Evolutionary conservation across 495 filamentous ascomycete species (phyloP).

Genomic region (Bacidia gigantensis): DNA sequence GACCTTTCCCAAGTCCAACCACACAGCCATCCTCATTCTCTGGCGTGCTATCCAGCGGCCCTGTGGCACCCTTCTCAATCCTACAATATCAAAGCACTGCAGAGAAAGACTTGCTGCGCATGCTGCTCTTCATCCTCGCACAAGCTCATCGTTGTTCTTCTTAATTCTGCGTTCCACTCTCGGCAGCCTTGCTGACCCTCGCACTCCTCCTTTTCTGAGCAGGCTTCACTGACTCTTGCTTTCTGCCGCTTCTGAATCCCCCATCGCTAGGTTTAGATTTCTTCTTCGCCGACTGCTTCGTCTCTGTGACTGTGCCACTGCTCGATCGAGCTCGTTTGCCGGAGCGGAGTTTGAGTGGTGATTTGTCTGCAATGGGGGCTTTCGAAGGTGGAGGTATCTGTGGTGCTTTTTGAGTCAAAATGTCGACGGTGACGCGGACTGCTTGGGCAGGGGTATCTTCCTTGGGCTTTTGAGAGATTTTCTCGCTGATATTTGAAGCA

Average conservation of each 20-base stretch:
- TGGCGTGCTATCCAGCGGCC: no score
- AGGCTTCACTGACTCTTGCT: not conserved
- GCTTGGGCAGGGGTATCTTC: no score
- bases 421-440: not conserved
- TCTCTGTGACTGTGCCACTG: not conserved
- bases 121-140: no score
- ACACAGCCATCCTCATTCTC: no score
- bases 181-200: not conserved
- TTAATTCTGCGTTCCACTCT: not conserved
- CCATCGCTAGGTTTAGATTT: not conserved
- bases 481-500: no score
- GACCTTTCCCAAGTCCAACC: no score
- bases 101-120: no score
- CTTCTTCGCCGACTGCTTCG: not conserved
- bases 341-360: not conserved
- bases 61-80: no score
- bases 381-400: not conserved
- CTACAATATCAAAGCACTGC: no score
- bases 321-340: not conserved
- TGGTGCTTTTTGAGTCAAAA: not conserved
- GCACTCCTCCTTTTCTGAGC: not conserved
- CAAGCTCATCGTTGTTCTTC: not conserved
- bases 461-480: no score
- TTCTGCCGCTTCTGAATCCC: not conserved
- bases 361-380: not conserved